Percentiles rank a stretch among this genome's conserved stretches.
Evolutionary conservation across 306 rosid genomes (phyloP).

Genomic region (Sechiopsis laciniata): DNA sequence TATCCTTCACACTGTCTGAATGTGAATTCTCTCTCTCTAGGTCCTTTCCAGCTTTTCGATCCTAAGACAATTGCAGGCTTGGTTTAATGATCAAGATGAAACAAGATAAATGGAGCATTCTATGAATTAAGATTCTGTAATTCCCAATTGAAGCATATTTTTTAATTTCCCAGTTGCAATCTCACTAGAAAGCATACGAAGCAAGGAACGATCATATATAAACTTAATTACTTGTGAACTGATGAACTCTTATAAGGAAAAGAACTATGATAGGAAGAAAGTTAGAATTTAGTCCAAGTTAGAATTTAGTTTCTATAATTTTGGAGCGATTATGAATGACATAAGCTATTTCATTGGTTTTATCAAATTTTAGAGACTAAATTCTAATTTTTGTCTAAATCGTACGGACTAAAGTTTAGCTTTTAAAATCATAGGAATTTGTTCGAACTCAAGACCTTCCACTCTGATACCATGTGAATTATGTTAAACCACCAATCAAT

Average conservation of each 20-base stretch:
- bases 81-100: background rate
- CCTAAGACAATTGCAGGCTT: slow-evolving; percentile 37
- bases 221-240: background rate
- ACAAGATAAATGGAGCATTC: background rate
- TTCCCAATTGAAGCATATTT: background rate
- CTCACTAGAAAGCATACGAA: background rate
- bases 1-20: slow-evolving; percentile 30
- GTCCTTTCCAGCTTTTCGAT: slow-evolving; percentile 42
- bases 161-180: background rate
- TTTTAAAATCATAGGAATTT: too few species aligned
- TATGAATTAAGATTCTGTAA: background rate
- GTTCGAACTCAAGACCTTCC: too few species aligned
- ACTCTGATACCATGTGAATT: too few species aligned
- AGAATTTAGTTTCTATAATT: too few species aligned
- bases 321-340: too few species aligned
- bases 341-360: too few species aligned
- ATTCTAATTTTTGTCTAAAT: too few species aligned
- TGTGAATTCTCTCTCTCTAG: slow-evolving; percentile 26
- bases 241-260: background rate
- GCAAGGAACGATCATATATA: background rate
- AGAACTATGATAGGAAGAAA: too few species aligned
- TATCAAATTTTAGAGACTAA: too few species aligned
- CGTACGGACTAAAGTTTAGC: too few species aligned
- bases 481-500: too few species aligned
- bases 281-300: too few species aligned